Evolutionary conservation across 2,329 filamentous ascomycete species (phyloP).

Genomic region (Dactylellina cionopaga): DNA sequence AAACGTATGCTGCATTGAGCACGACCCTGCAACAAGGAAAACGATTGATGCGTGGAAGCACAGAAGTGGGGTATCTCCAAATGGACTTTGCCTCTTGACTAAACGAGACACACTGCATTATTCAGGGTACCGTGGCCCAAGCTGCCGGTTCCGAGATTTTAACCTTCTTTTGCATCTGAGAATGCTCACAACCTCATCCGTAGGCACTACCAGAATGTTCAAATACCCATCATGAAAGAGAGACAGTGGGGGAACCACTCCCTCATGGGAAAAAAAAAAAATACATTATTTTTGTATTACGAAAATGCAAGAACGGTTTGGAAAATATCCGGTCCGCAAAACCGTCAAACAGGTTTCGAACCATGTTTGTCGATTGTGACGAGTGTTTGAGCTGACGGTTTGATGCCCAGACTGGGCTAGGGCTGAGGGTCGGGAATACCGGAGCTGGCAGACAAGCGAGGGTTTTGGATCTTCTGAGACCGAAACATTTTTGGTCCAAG

Average conservation of each 20-base stretch:
- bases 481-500: background rate
- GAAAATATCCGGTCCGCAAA: constrained; percentile 2
- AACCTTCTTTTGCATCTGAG: constrained; percentile 49
- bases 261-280: background rate
- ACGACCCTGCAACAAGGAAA: constrained; percentile 39
- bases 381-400: constrained; percentile 18
- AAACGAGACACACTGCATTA: constrained; percentile 46
- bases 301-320: background rate
- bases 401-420: constrained; percentile 21
- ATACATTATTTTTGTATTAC: constrained; percentile 14
- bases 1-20: constrained; percentile 37
- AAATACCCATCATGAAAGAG: constrained; percentile 7
- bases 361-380: background rate
- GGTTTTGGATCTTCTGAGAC: constrained; percentile 15
- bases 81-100: constrained; percentile 28
- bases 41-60: constrained; percentile 34
- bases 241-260: constrained; percentile 9
- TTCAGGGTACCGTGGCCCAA: constrained; percentile 49
- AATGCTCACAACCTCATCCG: constrained; percentile 28
- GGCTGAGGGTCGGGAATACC: constrained; percentile 19
- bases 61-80: constrained; percentile 40
- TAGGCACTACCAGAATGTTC: background rate
- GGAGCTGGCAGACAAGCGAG: constrained; percentile 28
- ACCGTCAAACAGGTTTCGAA: constrained; percentile 11
- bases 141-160: constrained; percentile 51